Evolutionary conservation across 1,284 basidiomycete genomes (phyloP).

Genomic region (Heterobasidion annosum): DNA sequence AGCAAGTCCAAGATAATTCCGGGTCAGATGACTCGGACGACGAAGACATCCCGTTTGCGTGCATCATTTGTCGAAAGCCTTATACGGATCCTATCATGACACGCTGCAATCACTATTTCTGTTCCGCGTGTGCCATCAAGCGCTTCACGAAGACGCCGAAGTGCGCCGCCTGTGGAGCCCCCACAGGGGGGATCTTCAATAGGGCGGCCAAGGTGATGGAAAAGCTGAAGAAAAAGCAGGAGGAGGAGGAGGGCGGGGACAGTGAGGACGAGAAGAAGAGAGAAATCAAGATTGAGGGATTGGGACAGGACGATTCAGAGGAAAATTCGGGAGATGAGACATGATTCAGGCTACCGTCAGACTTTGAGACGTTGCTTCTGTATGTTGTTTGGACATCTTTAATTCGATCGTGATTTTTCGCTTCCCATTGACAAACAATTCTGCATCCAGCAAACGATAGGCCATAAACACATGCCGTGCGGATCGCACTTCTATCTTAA

Average conservation of each 20-base stretch:
- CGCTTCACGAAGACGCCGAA: slow-evolving; percentile 92
- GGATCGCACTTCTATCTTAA: not conserved
- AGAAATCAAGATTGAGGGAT: slow-evolving; percentile 31
- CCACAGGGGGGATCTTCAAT: slow-evolving; percentile 94
- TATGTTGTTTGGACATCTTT: not conserved
- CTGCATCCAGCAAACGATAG: too few species aligned
- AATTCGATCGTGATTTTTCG: not conserved
- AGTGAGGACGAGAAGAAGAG: slow-evolving; percentile 29
- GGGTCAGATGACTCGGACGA: slow-evolving; percentile 52
- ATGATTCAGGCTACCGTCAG: slow-evolving; percentile 7
- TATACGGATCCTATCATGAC: slow-evolving; percentile 96
- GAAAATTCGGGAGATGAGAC: slow-evolving; percentile 1
- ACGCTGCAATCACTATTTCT: slow-evolving; percentile 96
- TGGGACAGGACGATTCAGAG: slow-evolving; percentile 28
- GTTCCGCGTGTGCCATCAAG: slow-evolving; percentile 89
- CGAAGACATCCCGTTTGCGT: slow-evolving; percentile 95
- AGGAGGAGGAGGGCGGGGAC: slow-evolving; percentile 35
- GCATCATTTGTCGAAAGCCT: slow-evolving; percentile 89
- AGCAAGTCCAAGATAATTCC: slow-evolving; percentile 47
- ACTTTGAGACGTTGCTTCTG: not conserved
- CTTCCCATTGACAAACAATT: not conserved
- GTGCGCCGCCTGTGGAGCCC: slow-evolving; percentile 89
- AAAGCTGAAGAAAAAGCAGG: slow-evolving; percentile 60
- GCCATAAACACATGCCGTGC: not conserved
- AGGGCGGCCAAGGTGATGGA: slow-evolving; percentile 77